Conservation (phyloP, 2,329 filamentous ascomycete genomes). For the Stagonosporopsis chrysanthemi region DNA sequence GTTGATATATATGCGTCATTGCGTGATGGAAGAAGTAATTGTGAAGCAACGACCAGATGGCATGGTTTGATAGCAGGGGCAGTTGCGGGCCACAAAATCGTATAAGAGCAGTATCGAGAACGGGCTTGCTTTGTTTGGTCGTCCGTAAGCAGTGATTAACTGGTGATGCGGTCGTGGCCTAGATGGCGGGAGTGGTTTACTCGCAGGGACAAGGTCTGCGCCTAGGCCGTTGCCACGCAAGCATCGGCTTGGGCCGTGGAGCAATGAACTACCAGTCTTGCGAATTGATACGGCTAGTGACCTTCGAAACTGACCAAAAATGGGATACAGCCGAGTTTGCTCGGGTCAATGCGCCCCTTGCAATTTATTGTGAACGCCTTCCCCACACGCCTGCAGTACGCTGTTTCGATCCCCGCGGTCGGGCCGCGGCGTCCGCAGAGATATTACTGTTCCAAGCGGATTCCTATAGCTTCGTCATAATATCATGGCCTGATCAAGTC, state of each 20-base stretch:
- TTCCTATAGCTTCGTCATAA: neutral
- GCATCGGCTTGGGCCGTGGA: slow-evolving; percentile 44
- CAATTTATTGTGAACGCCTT: slow-evolving; percentile 22
- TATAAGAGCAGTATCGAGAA: slow-evolving; percentile 38
- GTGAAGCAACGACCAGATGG: slow-evolving; percentile 39
- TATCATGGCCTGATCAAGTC: neutral
- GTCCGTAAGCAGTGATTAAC: slow-evolving; percentile 47
- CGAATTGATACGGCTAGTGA: neutral
- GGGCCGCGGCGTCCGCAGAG: slow-evolving; percentile 10
- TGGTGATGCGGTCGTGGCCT: slow-evolving; percentile 13
- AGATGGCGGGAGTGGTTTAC: slow-evolving; percentile 8
- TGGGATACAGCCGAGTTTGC: slow-evolving; percentile 8
- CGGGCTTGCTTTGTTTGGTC: slow-evolving; percentile 42
- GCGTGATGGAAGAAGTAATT: slow-evolving; percentile 40
- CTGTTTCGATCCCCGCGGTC: slow-evolving; percentile 18
- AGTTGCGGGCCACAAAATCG: slow-evolving; percentile 39
- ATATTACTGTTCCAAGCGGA: neutral
- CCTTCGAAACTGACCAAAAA: slow-evolving; percentile 3
- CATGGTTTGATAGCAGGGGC: slow-evolving; percentile 45
- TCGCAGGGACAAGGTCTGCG: slow-evolving; percentile 31
- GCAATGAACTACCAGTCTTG: slow-evolving; percentile 31
- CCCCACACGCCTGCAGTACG: slow-evolving; percentile 17
- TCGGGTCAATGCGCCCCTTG: slow-evolving; percentile 21
- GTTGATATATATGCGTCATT: slow-evolving; percentile 44
- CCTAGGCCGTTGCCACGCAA: slow-evolving; percentile 40